phyloP scores from a whole-genome alignment of 495 filamentous ascomycete genomes.

The Amorphotheca resinae region DNA sequence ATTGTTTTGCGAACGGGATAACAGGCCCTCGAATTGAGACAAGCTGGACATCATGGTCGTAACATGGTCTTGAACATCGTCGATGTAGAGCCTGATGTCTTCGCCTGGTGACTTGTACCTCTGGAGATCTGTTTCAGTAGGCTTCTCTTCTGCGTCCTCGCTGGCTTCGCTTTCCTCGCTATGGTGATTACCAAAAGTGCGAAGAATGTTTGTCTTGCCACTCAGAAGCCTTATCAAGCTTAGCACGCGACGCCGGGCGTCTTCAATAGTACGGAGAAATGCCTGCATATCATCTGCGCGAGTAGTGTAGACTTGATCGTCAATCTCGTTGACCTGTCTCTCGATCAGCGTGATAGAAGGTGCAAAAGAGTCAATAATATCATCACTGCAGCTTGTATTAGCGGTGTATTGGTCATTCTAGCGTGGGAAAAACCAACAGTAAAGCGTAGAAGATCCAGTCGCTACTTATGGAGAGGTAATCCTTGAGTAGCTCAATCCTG shows the following conservation, averaged over 20 bases:
- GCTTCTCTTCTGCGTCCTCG: conserved; percentile 74
- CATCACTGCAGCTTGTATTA: conserved; percentile 46
- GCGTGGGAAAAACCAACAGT: conserved; percentile 47
- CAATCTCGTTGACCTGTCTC: conserved; percentile 73
- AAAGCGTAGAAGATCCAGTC: conserved; percentile 98
- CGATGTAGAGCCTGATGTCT: conserved; percentile 85
- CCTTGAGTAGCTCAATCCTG: conserved; percentile 77
- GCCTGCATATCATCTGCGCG: conserved; percentile 70
- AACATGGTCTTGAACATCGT: conserved; percentile 95
- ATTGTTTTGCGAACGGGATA: conserved; percentile 83
- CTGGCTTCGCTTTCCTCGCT: conserved; percentile 86
- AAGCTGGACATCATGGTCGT: conserved; percentile 95
- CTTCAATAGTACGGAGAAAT: conserved; percentile 75
- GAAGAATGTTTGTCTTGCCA: conserved; percentile 90
- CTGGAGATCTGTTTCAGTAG: no score
- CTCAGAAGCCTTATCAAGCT: conserved; percentile 76
- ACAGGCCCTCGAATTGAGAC: conserved; percentile 88
- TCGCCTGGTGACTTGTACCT: no score
- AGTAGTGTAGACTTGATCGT: conserved; percentile 82
- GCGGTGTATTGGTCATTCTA: background rate
- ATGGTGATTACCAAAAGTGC: conserved; percentile 52
- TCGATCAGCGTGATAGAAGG: conserved; percentile 77
- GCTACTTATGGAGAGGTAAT: conserved; percentile 77
- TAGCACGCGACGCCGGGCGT: conserved; percentile 80
- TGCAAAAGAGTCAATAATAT: conserved; percentile 90